Evolutionary conservation across 441 rosid species (phyloP), one percentile per base, ranked within the genome.

Genomic region (Iberis amara): DNA sequence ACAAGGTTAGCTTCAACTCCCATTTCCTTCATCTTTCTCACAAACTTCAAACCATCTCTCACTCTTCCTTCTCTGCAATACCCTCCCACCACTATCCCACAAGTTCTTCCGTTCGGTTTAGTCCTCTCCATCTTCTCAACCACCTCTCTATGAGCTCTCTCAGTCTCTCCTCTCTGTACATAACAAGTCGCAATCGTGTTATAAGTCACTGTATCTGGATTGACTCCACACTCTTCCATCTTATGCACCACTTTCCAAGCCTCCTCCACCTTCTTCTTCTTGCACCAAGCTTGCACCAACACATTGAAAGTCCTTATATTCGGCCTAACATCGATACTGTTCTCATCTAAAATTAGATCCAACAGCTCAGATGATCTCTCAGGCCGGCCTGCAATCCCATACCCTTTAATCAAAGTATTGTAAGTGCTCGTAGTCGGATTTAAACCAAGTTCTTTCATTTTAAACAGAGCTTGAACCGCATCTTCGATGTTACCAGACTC

Each of bases 331-430:
- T 52, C 42, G 7, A 40, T n/a, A 9, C 59, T 70, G 2, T 51
- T 58, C 55, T 72, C 79, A 39, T 43, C 73, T 13, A 59, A 55
- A 82, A 82, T 82, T 30, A 72, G 57, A 30, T 79, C 79, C 36
- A 79, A 60, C 12, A 82, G 66, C 69, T 76, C 78, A 0, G 75
- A 62, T 11, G 79, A 76, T 50, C 76, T 80, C 73, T 77, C 83
- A 7, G 86, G 79, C 72, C 68, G 61, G 35, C 77, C 83, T 0
- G 68, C 61, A 6, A 74, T 77, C 13, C 82, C 86, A 2, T 74
- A 79, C 59, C 89, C 86, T 72, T 79, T 82, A 59, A 82, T 77
- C 59, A 82, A 66, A 23, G 80, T 72, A 58, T 79, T 82, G 51
- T 75, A 82, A 9, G 86, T 79, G 58, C 83, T 79, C 2, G 77